phyloP scores from a whole-genome alignment of 2,329 filamentous ascomycete species.

The Ascocoryne sarcoides region DNA sequence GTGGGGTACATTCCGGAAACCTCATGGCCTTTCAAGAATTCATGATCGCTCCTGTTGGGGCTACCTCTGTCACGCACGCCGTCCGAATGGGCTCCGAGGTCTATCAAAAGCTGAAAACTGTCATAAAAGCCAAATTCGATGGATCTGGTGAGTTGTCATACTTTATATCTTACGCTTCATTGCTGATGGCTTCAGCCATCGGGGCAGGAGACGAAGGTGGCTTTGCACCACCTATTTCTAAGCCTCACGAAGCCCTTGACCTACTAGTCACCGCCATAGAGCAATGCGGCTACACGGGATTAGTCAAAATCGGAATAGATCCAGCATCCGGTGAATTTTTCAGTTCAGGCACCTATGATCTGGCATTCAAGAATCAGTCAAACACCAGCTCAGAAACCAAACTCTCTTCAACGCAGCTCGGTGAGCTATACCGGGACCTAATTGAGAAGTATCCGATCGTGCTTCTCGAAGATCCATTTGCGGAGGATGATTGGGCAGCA shows the following conservation, averaged over 20 bases:
- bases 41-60: conserved; percentile 25
- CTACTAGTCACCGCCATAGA: conserved; percentile 25
- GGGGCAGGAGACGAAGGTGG: conserved; percentile 31
- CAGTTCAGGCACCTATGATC: conserved; percentile 28
- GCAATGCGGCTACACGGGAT: conserved; percentile 24
- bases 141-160: conserved; percentile 14
- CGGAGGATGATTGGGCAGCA: conserved; percentile 32
- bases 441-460: conserved; percentile 32
- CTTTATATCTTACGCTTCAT: too few species aligned
- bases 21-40: conserved; percentile 43
- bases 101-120: conserved; percentile 28
- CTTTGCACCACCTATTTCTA: conserved; percentile 30
- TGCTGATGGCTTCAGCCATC: conserved; percentile 22
- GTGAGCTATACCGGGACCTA: conserved; percentile 26
- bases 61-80: conserved; percentile 22
- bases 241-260: conserved; percentile 29
- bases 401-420: conserved; percentile 23
- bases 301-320: conserved; percentile 34
- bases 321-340: conserved; percentile 34
- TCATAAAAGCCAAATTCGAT: conserved; percentile 27
- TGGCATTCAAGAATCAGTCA: conserved; percentile 31
- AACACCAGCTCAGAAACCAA: conserved; percentile 13
- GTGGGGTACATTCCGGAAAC: conserved; percentile 33
- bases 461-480: conserved; percentile 35
- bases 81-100: conserved; percentile 29